Conservation (phyloP, 495 filamentous ascomycete genomes). For the Neurospora tetrasperma region DNA sequence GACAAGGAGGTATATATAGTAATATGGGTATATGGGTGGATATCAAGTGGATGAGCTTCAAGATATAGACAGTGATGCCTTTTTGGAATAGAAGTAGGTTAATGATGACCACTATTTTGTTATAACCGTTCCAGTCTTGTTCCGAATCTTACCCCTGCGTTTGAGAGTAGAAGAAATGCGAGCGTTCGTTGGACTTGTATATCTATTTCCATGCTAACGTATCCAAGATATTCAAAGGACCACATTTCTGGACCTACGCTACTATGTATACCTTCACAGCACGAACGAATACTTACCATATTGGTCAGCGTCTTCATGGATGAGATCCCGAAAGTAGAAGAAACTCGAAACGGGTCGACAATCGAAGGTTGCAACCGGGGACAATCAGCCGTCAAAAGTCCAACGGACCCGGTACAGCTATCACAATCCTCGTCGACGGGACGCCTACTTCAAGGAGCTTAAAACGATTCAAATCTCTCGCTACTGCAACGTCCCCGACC, state of each 20-base stretch:
- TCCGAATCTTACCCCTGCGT: not conserved
- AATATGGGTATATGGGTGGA: not conserved
- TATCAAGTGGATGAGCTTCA: not conserved
- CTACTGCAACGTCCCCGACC: too few species aligned
- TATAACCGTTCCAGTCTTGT: not conserved
- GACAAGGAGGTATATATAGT: not conserved
- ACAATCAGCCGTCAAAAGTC: too few species aligned
- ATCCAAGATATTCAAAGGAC: too few species aligned
- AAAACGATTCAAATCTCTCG: too few species aligned
- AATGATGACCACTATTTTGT: not conserved
- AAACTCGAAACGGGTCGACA: too few species aligned
- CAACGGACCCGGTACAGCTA: too few species aligned
- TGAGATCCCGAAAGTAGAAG: too few species aligned
- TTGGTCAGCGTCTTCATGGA: not conserved
- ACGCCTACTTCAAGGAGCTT: too few species aligned
- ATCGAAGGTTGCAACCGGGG: too few species aligned
- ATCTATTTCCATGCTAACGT: not conserved
- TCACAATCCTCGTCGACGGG: too few species aligned
- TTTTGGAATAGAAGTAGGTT: not conserved
- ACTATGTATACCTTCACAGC: not conserved
- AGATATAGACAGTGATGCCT: not conserved
- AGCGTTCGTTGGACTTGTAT: not conserved
- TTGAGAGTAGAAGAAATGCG: not conserved
- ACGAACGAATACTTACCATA: not conserved
- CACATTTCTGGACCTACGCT: not conserved